These are phyloP conservation scores for Dryadomyces quercivorus DNA, from an alignment of 2,329 filamentous ascomycete genomes.

Conservation along the genomic window DNA sequence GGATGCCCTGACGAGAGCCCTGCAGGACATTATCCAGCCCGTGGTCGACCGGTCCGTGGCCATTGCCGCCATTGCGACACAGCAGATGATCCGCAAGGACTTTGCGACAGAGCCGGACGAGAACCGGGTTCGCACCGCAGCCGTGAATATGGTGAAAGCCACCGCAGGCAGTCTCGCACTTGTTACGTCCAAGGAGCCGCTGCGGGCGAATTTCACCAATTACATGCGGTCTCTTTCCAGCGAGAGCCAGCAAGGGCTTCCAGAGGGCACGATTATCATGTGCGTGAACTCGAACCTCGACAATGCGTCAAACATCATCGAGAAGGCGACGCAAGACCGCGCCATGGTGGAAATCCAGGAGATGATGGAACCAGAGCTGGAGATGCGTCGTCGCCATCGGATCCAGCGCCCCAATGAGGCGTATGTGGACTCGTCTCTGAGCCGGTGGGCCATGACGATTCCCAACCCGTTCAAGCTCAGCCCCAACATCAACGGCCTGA, in stretches of 20 bases:
- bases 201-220: constrained; percentile 94
- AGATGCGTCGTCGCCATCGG: constrained; percentile 64
- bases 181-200: constrained; percentile 95
- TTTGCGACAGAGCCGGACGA: constrained; percentile 90
- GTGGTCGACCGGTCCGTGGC: constrained; percentile 96
- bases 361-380: constrained; percentile 71
- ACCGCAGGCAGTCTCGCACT: constrained; percentile 87
- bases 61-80: constrained; percentile 92
- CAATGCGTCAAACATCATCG: constrained; percentile 82
- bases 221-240: constrained; percentile 67
- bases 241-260: constrained; percentile 67
- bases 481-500: constrained; percentile 57
- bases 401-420: constrained; percentile 66
- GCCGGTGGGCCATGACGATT: constrained; percentile 86
- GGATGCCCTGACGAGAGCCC: constrained; percentile 74
- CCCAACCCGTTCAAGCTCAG: constrained; percentile 86
- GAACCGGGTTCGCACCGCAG: constrained; percentile 71
- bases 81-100: constrained; percentile 91
- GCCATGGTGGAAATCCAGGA: constrained; percentile 92
- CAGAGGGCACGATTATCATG: constrained; percentile 94
- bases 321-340: constrained; percentile 88
- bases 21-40: constrained; percentile 92
- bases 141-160: constrained; percentile 88
- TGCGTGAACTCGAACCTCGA: constrained; percentile 98
- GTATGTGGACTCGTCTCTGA: constrained; percentile 72